These are phyloP conservation scores for Lasiodiplodia citricola DNA, from an alignment of 2,329 filamentous ascomycete species.

Conservation along the genomic window DNA sequence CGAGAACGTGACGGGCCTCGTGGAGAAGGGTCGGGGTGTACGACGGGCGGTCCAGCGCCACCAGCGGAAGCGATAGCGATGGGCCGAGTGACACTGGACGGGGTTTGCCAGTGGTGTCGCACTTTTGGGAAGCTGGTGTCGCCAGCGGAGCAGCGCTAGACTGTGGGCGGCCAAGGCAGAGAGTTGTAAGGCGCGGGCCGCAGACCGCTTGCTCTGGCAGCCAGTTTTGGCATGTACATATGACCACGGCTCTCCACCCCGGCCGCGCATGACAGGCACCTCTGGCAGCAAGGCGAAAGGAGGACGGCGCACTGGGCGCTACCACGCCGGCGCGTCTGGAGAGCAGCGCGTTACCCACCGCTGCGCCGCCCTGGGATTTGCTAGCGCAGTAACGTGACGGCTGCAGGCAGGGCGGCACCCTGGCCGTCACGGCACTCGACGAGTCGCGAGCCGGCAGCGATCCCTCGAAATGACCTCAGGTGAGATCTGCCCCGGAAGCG, in stretches of 20 bases:
- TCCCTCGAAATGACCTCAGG: constrained; percentile 20
- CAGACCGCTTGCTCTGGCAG: constrained; percentile 17
- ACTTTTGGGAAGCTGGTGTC: neutral
- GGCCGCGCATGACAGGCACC: constrained; percentile 10
- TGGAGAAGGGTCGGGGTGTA: neutral
- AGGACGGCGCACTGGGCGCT: constrained; percentile 5
- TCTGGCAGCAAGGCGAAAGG: neutral
- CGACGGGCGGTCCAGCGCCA: neutral
- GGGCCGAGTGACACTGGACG: constrained; percentile 1
- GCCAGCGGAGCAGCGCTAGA: neutral
- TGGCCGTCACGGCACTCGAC: constrained; percentile 8
- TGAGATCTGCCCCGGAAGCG: constrained; percentile 24
- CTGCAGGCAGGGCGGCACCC: constrained; percentile 5
- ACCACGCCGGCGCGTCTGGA: constrained; percentile 2
- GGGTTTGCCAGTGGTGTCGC: neutral
- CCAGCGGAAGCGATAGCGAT: neutral
- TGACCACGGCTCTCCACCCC: constrained; percentile 24
- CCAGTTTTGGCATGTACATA: neutral
- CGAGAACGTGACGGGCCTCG: constrained; percentile 21
- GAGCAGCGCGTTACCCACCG: constrained; percentile 12
- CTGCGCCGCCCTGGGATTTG: neutral
- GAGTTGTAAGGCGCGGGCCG: constrained; percentile 3
- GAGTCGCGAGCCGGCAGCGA: constrained; percentile 13
- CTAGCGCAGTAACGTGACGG: neutral
- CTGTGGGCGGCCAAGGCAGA: neutral